These are phyloP conservation scores for Penicillium odoratum DNA, from an alignment of 495 filamentous ascomycete genomes.

Conservation along the genomic window DNA sequence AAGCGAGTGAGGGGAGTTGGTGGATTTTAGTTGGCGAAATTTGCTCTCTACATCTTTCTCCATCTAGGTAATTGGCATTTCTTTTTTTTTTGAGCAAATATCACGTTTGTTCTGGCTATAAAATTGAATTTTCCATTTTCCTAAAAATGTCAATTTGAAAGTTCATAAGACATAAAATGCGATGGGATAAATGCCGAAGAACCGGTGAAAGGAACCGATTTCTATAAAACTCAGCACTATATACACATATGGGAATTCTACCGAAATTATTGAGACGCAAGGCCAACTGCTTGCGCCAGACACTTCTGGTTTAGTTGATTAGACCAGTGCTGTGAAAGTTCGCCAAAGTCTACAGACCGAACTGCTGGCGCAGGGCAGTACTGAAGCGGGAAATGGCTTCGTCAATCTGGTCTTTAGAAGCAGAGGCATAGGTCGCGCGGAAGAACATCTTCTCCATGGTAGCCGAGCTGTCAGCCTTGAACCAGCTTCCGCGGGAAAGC, in stretches of 20 bases:
- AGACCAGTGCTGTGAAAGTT: background rate
- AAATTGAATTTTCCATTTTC: background rate
- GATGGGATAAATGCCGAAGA: background rate
- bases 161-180: background rate
- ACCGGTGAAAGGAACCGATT: background rate
- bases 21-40: constrained; percentile 45
- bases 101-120: background rate
- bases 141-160: background rate
- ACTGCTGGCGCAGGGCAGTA: constrained; percentile 64
- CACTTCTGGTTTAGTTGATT: background rate
- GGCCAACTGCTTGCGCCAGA: background rate
- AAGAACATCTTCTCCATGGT: constrained; percentile 67
- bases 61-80: background rate
- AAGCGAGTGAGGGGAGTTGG: constrained; percentile 61
- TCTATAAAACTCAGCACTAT: background rate
- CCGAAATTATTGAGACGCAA: background rate
- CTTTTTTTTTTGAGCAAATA: background rate
- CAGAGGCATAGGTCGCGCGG: constrained; percentile 84
- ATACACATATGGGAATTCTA: constrained; percentile 1
- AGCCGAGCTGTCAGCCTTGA: constrained; percentile 61
- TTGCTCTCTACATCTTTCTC: too few species aligned
- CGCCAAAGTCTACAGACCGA: constrained; percentile 37
- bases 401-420: constrained; percentile 68
- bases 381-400: constrained; percentile 79
- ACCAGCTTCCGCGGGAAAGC: constrained; percentile 83